phyloP scores from a whole-genome alignment of 208 protist genomes.

The Wallacemonas sp. region DNA sequence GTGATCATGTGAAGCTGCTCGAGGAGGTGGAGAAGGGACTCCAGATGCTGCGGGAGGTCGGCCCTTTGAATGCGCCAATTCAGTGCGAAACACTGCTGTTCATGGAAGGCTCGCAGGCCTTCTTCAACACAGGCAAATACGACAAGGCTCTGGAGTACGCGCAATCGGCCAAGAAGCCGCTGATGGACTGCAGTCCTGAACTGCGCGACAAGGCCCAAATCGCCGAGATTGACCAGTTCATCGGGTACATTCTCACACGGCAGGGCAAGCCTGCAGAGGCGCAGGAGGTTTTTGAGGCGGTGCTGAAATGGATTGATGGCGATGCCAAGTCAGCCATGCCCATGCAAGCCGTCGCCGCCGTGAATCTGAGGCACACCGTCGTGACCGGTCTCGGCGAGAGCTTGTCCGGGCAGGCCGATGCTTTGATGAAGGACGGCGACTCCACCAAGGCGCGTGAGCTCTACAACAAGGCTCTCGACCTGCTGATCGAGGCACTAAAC shows the following conservation, averaged over 20 bases:
- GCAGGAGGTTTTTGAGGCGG: conserved; percentile 53
- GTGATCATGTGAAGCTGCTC: conserved; percentile 43
- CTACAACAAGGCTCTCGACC: conserved; percentile 81
- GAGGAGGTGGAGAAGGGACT: conserved; percentile 49
- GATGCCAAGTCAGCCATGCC: conserved; percentile 79
- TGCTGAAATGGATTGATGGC: conserved; percentile 85
- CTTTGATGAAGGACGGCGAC: conserved; percentile 25
- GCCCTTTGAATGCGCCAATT: conserved; percentile 66
- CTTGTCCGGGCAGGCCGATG: conserved; percentile 32
- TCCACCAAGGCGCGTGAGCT: conserved; percentile 44
- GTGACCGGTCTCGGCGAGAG: conserved; percentile 72
- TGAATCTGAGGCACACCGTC: conserved; percentile 79
- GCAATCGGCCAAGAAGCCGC: conserved; percentile 37
- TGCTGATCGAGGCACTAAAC: conserved; percentile 80
- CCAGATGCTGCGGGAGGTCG: conserved; percentile 64
- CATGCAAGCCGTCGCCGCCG: conserved; percentile 84
- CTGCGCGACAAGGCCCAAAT: conserved; percentile 73
- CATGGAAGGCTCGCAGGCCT: conserved; percentile 85
- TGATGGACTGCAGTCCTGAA: conserved; percentile 41
- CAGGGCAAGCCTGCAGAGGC: conserved; percentile 47
- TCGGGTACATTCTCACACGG: conserved; percentile 61
- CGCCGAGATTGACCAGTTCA: conserved; percentile 73
- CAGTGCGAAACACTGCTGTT: conserved; percentile 83
- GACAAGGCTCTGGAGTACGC: conserved; percentile 48
- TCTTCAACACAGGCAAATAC: conserved; percentile 67